Evolutionary conservation across 2,329 filamentous ascomycete genomes (phyloP), one percentile per base, ranked within the genome.

Genomic region (Fusarium euwallaceae): DNA sequence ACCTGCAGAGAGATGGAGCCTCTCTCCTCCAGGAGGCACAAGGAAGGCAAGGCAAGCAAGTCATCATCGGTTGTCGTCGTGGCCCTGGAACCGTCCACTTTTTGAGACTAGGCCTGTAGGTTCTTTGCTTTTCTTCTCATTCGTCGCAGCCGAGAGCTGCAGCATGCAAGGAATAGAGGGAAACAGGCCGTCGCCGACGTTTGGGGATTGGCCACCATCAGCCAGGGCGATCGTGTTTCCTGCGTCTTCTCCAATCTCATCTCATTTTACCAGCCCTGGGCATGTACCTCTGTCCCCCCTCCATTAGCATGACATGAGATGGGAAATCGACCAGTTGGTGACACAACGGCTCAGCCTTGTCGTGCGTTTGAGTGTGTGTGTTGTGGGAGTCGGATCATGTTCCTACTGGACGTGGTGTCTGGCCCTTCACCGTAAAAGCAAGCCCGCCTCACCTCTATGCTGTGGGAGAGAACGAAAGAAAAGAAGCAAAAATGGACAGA

Each of bases 111-210:
- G 53, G 14, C 36, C 22, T 51, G 71, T 61, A 62, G 36, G 62
- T 41, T 61, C 36, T 59, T 67, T 72, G 36, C 27, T 60, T 73
- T 67, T 66, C 66, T 39, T 55, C 37, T 64, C 22, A 70, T 70
- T 75, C 66, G 69, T 65, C 48, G 71, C 67, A 73, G 53, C 29
- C 39, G 53, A 48, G 64, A 71, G 67, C 65, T 76, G 73, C 73
- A 73, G 71, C 64, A 78, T 78, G 75, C 75, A 78, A 74, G 76
- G 68, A 77, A 78, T 73, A 69, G 48, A 60, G 41, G 41, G 69
- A 60, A 59, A 72, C 53, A 41, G 70, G 66, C 67, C 60, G 61
- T 61, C 69, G 65, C 66, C 41, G 43, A 65, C 41, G 64, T 70
- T 63, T 61, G 63, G 64, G 66, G 62, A 77, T 74, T 78, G 72